Base-by-base conservation (phyloP, 1,139 yeast species). In the Saccharomyces hybrid region DNA sequence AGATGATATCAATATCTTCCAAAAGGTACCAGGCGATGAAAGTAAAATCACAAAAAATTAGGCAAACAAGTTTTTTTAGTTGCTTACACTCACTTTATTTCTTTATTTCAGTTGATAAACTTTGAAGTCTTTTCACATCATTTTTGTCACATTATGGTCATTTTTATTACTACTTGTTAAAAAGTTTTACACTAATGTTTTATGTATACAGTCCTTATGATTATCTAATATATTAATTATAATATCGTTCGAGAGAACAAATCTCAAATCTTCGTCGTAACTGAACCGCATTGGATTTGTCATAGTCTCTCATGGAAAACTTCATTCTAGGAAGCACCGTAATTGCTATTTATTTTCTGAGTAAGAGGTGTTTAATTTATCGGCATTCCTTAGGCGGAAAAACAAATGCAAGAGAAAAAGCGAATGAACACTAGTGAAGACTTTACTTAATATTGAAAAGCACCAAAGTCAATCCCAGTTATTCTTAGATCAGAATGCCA, bases 1-100 rank as follows among this genome's bases (percentile, higher is more conserved):
- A 60, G 70, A 71, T 51, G 75, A 73, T 54, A 66, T 68, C 38
- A 73, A 73, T 31, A 68, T 74, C 53, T 74, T 74, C 63, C 62
- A 68, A 48, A 63, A 69, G 50, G 65, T 70, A 54, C 67, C 71
- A 27, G 75, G 73, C 54, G 78, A 74, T 61, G 69, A 68, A 20
- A 63, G 67, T 46, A 61, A 71, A 52, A 69, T 73, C 48, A 59
- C 59, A 47, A 61, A 63, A 50, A 54, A 57, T 13, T 46, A 47
- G 14, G 9, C 46, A 25, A 27, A 20, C 20, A 20, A 20, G 20
- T 20, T 20, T 20, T 20, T 20, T 20, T 20, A 20, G 20, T 20
- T 20, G 20, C 20, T 20, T 20, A 20, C 20, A 20, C 20, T 28
- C 20, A 16, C 27, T 42, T 49, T 25, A 46, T 46, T 25, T n/a